phyloP scores from a whole-genome alignment of 805 yeast genomes.

The Ogataea thermomethanolica region DNA sequence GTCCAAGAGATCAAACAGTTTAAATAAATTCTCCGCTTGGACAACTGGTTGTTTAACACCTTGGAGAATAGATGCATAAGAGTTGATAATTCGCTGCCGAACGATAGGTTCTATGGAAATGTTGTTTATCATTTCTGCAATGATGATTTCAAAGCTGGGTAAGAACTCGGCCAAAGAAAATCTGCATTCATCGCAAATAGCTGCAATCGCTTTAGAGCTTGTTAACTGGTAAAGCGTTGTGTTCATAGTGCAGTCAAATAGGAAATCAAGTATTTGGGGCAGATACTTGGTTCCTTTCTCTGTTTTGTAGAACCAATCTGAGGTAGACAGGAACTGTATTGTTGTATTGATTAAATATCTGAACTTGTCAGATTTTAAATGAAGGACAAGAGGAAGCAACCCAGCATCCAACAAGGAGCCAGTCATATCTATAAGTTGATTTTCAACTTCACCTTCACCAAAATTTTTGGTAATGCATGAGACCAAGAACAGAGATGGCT shows the following conservation, averaged over 20 bases:
- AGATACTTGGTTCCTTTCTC: conserved; percentile 43
- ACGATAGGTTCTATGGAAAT: conserved; percentile 40
- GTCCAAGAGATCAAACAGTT: conserved; percentile 24
- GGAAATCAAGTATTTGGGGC: conserved; percentile 49
- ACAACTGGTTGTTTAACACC: conserved; percentile 44
- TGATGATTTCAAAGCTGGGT: conserved; percentile 46
- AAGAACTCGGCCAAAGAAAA: conserved; percentile 38
- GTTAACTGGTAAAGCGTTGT: conserved; percentile 30
- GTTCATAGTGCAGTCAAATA: conserved; percentile 34
- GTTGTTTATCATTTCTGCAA: conserved; percentile 45
- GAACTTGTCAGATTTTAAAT: conserved; percentile 11
- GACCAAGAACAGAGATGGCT: conserved; percentile 58
- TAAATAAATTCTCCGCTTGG: conserved; percentile 35
- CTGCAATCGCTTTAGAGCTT: conserved; percentile 55
- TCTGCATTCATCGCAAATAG: conserved; percentile 55
- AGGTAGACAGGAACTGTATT: conserved; percentile 54
- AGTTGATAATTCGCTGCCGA: conserved; percentile 56
- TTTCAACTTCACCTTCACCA: conserved; percentile 32
- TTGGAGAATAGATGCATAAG: conserved; percentile 62
- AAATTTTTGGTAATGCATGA: conserved; percentile 54
- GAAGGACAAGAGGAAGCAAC: conserved; percentile 24
- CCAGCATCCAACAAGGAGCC: conserved; percentile 29
- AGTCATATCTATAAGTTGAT: conserved; percentile 21
- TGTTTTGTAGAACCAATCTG: conserved; percentile 56
- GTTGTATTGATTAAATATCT: conserved; percentile 44